Evolutionary conservation across 2,329 filamentous ascomycete genomes (phyloP), one percentile per base, ranked within the genome.

Genomic region (Harringtonia lauricola): DNA sequence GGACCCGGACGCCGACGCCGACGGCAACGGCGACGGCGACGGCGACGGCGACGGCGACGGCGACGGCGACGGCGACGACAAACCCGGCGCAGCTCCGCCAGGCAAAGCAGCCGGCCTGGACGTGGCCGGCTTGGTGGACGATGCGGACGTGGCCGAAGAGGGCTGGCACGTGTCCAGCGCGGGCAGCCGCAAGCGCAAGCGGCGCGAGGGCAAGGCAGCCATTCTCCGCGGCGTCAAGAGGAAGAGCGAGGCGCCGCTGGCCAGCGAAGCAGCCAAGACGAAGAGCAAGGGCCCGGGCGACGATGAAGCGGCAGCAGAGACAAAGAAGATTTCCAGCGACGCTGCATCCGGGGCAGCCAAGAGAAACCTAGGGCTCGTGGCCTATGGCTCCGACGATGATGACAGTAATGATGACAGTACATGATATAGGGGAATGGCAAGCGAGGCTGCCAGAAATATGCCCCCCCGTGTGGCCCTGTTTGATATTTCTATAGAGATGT

Each of bases 321-420:
- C 33, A 12, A 30, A 3, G 10, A 12, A n/a, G n/a, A n/a, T n/a
- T n/a, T n/a, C n/a, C n/a, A 15, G 29, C 15, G 8, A 15, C 26
- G 18, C 34, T 9, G 18, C 5, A 30, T n/a, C 28, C 24, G 33
- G 26, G 13, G 33, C 18, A 13, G 34, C 33, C 6, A 42, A 42
- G 26, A 12, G 3, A 13, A 40, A 33, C 8, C 41, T 67, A 37
- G 65, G 64, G 0, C 54, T 79, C 33, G 74, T 78, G 13, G 67
- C 64, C 45, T 80, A 79, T 49, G 74, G 68, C 6, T 79, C 74
- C 1, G 74, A 76, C 37, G 64, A 67, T 1, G 74, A 76, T 36
- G 68, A 72, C 19, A 59, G 56, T 14, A 18, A 18, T 9, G 36
- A 42, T 29, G 18, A 39, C n/a, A 22, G 33, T 19, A n/a, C 24